Evolutionary conservation across 164 flowering plant genomes (phyloP), one percentile per base, ranked within the genome.

Genomic region (Nymphaea colorata): DNA sequence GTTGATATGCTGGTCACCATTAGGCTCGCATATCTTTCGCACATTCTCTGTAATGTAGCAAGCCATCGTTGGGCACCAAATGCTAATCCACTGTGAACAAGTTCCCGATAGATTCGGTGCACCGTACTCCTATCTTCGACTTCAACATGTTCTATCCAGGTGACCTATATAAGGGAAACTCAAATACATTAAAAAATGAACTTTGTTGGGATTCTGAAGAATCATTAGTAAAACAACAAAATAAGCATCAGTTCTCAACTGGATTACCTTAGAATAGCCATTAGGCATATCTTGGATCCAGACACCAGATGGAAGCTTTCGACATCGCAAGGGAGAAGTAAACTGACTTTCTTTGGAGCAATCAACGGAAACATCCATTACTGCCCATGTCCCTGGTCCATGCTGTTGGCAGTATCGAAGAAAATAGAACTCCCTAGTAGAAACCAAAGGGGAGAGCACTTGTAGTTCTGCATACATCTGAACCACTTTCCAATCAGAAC

Each of bases 281-380:
- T 84, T 81, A 17, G 82, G 80, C 84, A 86, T 76, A 72, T 89
- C 96, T 73, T 91, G 88, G 36, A 91, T 72, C 44, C 91, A 65
- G 65, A 87, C 88, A 45, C 98, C 98, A 11, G 98, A 94, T 59
- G 98, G 98, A 71, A 84, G 90, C 76, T 83, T 87, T 61, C 90
- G 73, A 73, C 84, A 85, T 64, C 8, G 68, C 4, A 70, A 67
- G 78, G 45, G 81, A 16, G 71, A 25, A 16, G 67, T 64, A 62
- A 69, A 41, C 17, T 77, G 66, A 72, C 66, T 77, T 16, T 86
- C 84, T 61, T 69, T 77, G 44, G 75, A 68, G 6, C 61, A 12
- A 62, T 86, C 90, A 5, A 79, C 66, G 11, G 98, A 91, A 14
- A 91, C 81, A 71, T 94, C 97, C 11, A 79, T 91, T 69, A 94